phyloP scores from a whole-genome alignment of 176 grass and related monocot species.

The Hyparrhenia diplandra region DNA sequence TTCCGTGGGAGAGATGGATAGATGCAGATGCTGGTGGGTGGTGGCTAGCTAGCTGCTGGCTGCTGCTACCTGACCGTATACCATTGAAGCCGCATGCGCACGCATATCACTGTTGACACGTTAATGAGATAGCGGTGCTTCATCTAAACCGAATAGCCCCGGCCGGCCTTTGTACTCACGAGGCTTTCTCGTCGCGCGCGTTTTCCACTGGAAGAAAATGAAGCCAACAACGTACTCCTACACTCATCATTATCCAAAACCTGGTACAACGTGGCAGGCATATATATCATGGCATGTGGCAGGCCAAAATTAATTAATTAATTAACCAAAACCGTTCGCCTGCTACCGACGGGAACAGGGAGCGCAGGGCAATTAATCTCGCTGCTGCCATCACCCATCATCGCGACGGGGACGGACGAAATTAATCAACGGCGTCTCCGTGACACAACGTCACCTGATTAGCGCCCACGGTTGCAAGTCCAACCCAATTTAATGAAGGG shows the following conservation, averaged over 20 bases:
- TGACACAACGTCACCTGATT: constrained; percentile 40
- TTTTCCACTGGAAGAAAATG: neutral
- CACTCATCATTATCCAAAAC: neutral
- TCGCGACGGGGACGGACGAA: neutral
- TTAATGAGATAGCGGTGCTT: neutral
- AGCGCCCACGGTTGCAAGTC: constrained; percentile 39
- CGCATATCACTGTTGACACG: neutral
- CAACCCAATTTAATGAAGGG: neutral
- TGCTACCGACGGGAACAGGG: neutral
- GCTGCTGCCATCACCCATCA: constrained; percentile 9
- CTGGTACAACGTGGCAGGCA: neutral
- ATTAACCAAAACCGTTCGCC: neutral
- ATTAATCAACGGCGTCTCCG: constrained; percentile 1
- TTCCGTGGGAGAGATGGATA: neutral
- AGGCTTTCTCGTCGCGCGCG: neutral
- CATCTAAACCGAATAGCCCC: neutral
- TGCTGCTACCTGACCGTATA: neutral
- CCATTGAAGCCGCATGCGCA: neutral
- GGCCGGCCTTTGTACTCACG: neutral
- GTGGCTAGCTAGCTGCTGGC: no score
- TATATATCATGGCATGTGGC: no score
- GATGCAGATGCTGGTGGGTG: neutral
- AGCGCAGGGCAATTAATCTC: neutral
- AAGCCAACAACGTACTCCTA: no score
- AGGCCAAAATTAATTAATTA: no score